Evolutionary conservation across 2,329 filamentous ascomycete species (phyloP).

Genomic region (Metarhizium robertsii): DNA sequence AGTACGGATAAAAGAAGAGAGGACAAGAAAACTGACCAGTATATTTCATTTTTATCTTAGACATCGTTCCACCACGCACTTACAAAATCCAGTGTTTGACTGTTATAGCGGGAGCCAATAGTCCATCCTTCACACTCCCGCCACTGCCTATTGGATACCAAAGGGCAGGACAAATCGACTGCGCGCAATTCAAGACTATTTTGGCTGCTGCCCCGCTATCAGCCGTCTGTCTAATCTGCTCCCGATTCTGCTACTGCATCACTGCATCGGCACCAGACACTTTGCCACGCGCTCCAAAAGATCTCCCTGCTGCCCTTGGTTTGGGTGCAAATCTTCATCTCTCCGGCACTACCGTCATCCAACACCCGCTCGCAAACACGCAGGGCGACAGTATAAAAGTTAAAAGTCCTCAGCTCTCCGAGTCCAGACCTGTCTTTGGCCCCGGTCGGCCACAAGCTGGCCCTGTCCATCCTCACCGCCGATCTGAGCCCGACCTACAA

Average conservation of each 20-base stretch:
- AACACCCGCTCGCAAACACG: neutral
- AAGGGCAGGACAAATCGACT: neutral
- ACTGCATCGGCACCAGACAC: neutral
- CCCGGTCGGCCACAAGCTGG: neutral
- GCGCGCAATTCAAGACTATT: neutral
- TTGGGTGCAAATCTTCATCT: neutral
- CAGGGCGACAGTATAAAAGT: neutral
- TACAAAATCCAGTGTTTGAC: neutral
- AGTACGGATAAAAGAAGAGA: neutral
- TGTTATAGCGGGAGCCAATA: neutral
- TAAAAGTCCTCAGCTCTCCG: neutral
- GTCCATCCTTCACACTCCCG: neutral
- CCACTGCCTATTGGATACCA: neutral
- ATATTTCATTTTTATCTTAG: neutral
- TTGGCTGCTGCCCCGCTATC: slow-evolving; percentile 2
- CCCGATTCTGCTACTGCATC: neutral
- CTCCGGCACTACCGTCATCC: neutral
- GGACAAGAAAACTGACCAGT: neutral
- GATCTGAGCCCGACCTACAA: slow-evolving; percentile 1
- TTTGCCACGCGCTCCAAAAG: neutral
- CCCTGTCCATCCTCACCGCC: slow-evolving; percentile 1
- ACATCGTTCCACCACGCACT: neutral
- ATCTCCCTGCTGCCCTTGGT: neutral
- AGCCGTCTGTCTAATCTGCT: neutral
- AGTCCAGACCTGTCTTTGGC: neutral